Conservation (phyloP, 2,329 filamentous ascomycete genomes). For the Ilyonectria mors-panacis region DNA sequence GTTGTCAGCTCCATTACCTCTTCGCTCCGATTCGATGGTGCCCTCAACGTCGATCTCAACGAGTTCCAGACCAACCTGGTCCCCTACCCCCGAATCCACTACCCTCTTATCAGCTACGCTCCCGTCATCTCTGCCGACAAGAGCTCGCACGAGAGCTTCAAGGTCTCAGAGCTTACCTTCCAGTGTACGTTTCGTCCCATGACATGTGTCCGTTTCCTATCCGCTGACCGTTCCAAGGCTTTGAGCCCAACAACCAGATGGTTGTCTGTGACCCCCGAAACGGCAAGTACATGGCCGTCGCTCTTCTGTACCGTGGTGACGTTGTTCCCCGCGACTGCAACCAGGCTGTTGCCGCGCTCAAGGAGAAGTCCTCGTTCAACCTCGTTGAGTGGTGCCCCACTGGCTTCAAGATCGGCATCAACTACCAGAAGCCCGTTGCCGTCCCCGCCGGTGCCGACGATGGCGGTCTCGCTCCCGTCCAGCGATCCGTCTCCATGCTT, state of each 20-base stretch:
- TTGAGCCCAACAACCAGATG: conserved; percentile 86
- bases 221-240: conserved; percentile 65
- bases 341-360: conserved; percentile 76
- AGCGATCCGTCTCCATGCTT: conserved; percentile 78
- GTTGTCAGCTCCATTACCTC: conserved; percentile 83
- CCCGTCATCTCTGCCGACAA: conserved; percentile 80
- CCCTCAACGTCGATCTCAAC: conserved; percentile 81
- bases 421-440: conserved; percentile 77
- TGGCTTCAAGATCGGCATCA: conserved; percentile 83
- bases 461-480: conserved; percentile 73
- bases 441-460: conserved; percentile 69
- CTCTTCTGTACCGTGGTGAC: conserved; percentile 80
- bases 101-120: conserved; percentile 80
- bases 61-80: conserved; percentile 86
- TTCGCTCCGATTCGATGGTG: conserved; percentile 79
- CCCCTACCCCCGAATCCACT: conserved; percentile 81
- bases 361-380: conserved; percentile 81
- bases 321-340: conserved; percentile 80
- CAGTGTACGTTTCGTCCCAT: conserved; percentile 69
- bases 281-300: conserved; percentile 84
- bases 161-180: conserved; percentile 83
- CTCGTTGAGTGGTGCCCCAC: conserved; percentile 83
- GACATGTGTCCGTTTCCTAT: background rate
- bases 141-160: conserved; percentile 90
- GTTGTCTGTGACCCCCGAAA: conserved; percentile 82